Base-by-base conservation (phyloP, 257 asterid genomes). In the Linderniella brevidens region DNA sequence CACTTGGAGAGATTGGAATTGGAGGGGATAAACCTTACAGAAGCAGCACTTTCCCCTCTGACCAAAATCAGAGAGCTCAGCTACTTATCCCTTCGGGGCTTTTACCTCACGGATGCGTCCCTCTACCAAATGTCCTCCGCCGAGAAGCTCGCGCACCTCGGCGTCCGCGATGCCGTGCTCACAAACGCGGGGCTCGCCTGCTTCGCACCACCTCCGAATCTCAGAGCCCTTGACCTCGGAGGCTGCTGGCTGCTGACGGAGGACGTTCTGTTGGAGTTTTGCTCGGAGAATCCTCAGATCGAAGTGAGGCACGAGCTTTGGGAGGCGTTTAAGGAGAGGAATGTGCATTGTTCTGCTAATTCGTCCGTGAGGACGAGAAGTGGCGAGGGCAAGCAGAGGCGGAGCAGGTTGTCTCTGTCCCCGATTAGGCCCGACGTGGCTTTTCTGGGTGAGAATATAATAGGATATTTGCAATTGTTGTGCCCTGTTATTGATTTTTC, bases 211-310 rank as follows among this genome's bases (percentile, higher is more conserved):
- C 83, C 88, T 12, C 55, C 75, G 37, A 51, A 64, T n/a, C 53
- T 90, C 63, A 60, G 53, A 63, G 67, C 68, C 45, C 68, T 90
- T 51, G 98, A 90, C 70, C 75, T 85, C 58, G 68, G 71, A 55
- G 98, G 96, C 48, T 78, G 94, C 68, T 85, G 98, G 98, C 83
- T 90, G 32, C 41, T 90, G 60, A 78, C 94, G 0, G 55, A 65
- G 63, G 85, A 73, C 17, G 65, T 14, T 57, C 58, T 85, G 35
- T 6, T 54, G 49, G 62, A 38, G 49, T 90, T 85, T 67, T 48
- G 71, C 72, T 56, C 49, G 44, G 77, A 62, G 50, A 67, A 79
- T 53, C 78, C 87, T 25, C 71, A 54, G 9, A 58, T 90, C 52
- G 86, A 79, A 51, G 68, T 79, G 49, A 74, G 63, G 59, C 98